Base-by-base conservation (phyloP, 371 early-diverging fungal species). In the Mucor mucedo region DNA sequence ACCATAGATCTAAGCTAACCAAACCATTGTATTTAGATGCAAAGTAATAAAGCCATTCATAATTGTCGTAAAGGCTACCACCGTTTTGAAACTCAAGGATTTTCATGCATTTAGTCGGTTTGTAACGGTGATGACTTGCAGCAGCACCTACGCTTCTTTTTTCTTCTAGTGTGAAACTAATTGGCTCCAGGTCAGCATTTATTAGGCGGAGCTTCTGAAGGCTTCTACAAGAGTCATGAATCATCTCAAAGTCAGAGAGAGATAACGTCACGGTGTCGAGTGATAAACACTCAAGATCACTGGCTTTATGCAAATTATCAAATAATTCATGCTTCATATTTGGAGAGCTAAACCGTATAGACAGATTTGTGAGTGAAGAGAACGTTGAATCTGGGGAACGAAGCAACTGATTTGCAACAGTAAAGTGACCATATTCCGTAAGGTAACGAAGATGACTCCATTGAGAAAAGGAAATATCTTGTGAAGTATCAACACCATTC, bases 11-110 rank as follows among this genome's bases (percentile, higher is more conserved):
- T 2, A 69, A 8, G 3, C 52, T 16, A 21, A 42, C 48, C 16
- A 64, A 3, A 9, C 42, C 5, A 9, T 38, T 39, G 27, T 69
- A 69, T 33, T 69, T 69, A 4, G 16, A 2, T 4, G 60, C 39
- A 16, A 69, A 30, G 47, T 64, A 69, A 33, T 60, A 60, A 13
- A 64, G 3, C 69, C 69, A 69, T 44, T 59, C 60, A 35, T 59
- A 59, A 2, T 55, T 50, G 0, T 44, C 41, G 47, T 64, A 52
- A 1, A 69, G 41, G 16, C 45, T 64, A 1, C n/a, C 38, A 6
- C 54, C 29, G n/a, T 63, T 55, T 27, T 52, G 8, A 6, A 52
- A 32, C 14, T 52, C 40, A 10, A 69, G 60, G 2, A 56, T 29
- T 1, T 41, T 21, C 60, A 69, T 50, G 29, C 1, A 13, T 2